These are phyloP conservation scores for Aspergillus chevalieri DNA, from an alignment of 2,329 filamentous ascomycete genomes.

Conservation along the genomic window DNA sequence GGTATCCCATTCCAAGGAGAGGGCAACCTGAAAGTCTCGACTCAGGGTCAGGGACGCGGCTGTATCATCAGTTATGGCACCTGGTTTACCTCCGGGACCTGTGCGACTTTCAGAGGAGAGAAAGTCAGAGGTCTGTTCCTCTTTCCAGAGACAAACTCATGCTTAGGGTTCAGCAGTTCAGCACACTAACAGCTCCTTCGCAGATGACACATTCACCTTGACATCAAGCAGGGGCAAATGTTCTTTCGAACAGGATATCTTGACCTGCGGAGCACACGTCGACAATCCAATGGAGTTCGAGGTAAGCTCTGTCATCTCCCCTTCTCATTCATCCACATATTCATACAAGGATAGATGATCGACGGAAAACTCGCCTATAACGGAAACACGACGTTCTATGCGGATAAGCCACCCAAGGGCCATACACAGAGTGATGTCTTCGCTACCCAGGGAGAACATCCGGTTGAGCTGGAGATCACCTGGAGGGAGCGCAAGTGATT, in stretches of 20 bases:
- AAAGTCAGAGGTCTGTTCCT: constrained; percentile 23
- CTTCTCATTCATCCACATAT: neutral
- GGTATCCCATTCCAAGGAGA: constrained; percentile 48
- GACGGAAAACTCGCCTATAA: constrained; percentile 28
- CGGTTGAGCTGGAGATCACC: constrained; percentile 27
- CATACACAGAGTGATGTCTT: constrained; percentile 29
- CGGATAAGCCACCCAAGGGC: constrained; percentile 33
- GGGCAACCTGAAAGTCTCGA: constrained; percentile 54
- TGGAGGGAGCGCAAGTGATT: constrained; percentile 20
- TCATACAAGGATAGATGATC: constrained; percentile 16
- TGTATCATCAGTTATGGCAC: constrained; percentile 62
- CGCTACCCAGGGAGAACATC: constrained; percentile 24
- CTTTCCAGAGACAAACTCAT: neutral
- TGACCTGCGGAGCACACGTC: constrained; percentile 47
- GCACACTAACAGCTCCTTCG: neutral
- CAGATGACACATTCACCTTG: constrained; percentile 46
- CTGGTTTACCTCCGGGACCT: constrained; percentile 63
- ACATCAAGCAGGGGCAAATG: constrained; percentile 56
- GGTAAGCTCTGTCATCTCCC: constrained; percentile 15
- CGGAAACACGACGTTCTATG: constrained; percentile 32
- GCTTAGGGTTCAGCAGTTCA: neutral
- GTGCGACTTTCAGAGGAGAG: constrained; percentile 50
- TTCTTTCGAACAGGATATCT: constrained; percentile 47
- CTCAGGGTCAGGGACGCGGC: constrained; percentile 38
- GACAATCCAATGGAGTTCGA: constrained; percentile 23